Base-by-base conservation (phyloP, 2,329 filamentous ascomycete species). In the Podosphaera aphanis region DNA sequence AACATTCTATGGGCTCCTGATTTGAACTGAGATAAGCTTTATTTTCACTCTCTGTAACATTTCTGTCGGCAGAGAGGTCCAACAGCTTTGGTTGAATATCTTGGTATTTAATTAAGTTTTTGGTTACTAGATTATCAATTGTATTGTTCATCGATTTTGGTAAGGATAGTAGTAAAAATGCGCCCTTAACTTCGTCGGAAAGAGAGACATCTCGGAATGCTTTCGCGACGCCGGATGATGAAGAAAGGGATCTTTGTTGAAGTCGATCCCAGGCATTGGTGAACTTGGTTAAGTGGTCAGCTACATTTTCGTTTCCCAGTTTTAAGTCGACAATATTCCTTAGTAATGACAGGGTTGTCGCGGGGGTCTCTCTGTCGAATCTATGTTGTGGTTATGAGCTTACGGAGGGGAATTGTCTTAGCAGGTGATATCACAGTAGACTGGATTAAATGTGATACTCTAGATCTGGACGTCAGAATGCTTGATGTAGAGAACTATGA, bases 21-120 rank as follows among this genome's bases (percentile, higher is more conserved):
- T 8, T 4, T 19, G 35, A 16, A 16, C 10, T 11, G 35, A 16
- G 4, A 38, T 38, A 38, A 7, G 35, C 35, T 16, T 38, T 38
- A 19, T 19, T 38, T n/a, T 38, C 35, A 38, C 8, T 19, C 16
- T 16, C 35, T 2, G 1, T 19, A 19, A 38, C 8, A 38, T 38
- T 38, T 19, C 35, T 38, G 16, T 38, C 35, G 16, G 35, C 35
- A 11, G 35, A 38, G n/a, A 38, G 35, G n/a, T 38, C 35, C 35
- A 38, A 11, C 10, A 38, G 35, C 35, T 38, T 38, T 11, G 35
- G 35, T 38, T 38, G 35, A 8, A 38, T 38, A n/a, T 38, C 35
- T n/a, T 38, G n/a, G 35, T 38, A 38, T 38, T 38, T 38, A n/a
- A 38, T 38, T 19, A 38, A 38, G 10, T 38, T n/a, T 38, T 38